A percentile compares a stretch with the other conserved stretches of the same genome.
These are phyloP conservation scores for Hortaea sp. DNA, from an alignment of 2,329 filamentous ascomycete genomes.

Conservation along the genomic window DNA sequence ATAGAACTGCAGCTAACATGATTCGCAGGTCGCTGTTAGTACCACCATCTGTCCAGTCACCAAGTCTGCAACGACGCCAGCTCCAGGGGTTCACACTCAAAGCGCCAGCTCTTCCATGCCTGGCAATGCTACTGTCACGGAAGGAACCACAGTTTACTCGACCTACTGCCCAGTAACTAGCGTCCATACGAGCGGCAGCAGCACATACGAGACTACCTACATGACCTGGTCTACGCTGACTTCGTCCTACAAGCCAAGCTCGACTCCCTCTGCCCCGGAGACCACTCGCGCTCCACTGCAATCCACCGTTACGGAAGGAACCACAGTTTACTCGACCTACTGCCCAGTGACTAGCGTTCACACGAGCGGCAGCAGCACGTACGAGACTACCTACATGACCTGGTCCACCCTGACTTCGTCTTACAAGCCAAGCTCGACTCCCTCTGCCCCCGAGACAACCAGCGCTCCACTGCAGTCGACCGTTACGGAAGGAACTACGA, in stretches of 20 bases:
- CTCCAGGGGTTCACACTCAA: neutral
- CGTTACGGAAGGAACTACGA: neutral
- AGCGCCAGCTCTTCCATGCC: neutral
- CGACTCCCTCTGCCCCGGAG: neutral
- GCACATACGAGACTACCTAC: slow-evolving; percentile 63
- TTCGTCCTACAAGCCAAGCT: slow-evolving; percentile 34
- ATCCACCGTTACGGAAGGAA: neutral
- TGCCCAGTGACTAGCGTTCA: slow-evolving; percentile 1
- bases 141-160: neutral
- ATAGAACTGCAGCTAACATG: no score
- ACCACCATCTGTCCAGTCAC: neutral
- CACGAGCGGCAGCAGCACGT: neutral
- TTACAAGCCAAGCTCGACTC: slow-evolving; percentile 34
- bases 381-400: slow-evolving; percentile 4
- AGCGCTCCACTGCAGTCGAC: neutral
- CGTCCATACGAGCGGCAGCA: slow-evolving; percentile 73
- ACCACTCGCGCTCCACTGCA: neutral
- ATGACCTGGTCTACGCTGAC: slow-evolving; percentile 8
- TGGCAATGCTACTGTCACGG: neutral
- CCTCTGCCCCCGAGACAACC: neutral
- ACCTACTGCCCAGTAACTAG: slow-evolving; percentile 55
- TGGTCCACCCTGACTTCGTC: slow-evolving; percentile 7
- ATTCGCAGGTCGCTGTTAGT: neutral
- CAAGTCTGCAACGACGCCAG: no score
- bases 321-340: neutral